Percentiles rank a stretch among this genome's conserved stretches.
These are phyloP conservation scores for Cylindrotheca closterium DNA, from an alignment of 108 stramenopile genomes.

Conservation along the genomic window DNA sequence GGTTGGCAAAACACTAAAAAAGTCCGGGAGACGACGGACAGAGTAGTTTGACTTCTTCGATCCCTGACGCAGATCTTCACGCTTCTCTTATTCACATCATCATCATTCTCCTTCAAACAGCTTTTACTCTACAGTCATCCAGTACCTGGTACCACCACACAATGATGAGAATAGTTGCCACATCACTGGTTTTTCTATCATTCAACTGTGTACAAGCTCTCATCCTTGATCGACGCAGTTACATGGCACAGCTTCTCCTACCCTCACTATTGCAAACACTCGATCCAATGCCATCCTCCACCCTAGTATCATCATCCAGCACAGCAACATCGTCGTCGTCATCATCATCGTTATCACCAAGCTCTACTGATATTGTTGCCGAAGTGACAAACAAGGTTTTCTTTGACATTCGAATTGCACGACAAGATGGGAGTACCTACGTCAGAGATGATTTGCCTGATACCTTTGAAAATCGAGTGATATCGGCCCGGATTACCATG, in stretches of 20 bases:
- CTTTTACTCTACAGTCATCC: too few species aligned
- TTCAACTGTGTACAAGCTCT: too few species aligned
- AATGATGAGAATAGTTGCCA: too few species aligned
- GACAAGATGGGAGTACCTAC: conserved; percentile 81
- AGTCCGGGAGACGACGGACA: too few species aligned
- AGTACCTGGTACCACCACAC: too few species aligned
- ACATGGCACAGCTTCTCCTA: not conserved
- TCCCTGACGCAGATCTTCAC: too few species aligned
- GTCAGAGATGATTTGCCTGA: conserved; percentile 56
- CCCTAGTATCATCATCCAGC: not conserved
- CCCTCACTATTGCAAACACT: not conserved
- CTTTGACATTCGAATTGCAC: conserved; percentile 77
- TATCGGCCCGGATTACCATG: conserved; percentile 53
- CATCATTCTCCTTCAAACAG: too few species aligned
- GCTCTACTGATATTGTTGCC: conserved; percentile 12
- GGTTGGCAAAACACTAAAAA: too few species aligned
- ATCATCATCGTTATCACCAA: not conserved
- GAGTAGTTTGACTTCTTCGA: too few species aligned
- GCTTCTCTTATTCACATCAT: too few species aligned
- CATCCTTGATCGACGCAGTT: not conserved
- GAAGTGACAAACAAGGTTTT: conserved; percentile 68
- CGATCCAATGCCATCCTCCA: not conserved
- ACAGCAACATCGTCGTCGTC: not conserved
- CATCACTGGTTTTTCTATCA: too few species aligned
- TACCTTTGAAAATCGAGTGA: conserved; percentile 59